phyloP scores from a whole-genome alignment of 225 moss, liverwort and hornwort genomes.

The Bryoerythrophyllum caledonicum region DNA sequence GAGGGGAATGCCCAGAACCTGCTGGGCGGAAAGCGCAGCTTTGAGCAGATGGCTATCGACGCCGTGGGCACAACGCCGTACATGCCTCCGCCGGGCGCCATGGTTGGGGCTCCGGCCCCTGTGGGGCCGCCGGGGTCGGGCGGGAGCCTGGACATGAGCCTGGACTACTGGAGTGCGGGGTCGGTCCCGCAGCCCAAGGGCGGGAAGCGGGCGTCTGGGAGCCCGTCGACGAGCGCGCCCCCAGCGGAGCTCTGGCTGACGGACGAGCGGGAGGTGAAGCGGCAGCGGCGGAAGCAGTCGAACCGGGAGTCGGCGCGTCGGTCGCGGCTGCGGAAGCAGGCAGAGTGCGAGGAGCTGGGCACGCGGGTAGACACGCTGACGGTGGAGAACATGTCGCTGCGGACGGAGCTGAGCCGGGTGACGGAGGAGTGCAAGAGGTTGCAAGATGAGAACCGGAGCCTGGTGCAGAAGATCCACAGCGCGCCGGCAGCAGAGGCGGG shows the following conservation, averaged over 20 bases:
- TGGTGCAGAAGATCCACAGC: slow-evolving; percentile 50
- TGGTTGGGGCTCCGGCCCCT: slow-evolving; percentile 25
- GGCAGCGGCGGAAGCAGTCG: slow-evolving; percentile 90
- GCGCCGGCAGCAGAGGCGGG: slow-evolving; percentile 27
- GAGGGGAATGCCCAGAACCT: slow-evolving; percentile 61
- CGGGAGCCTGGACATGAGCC: slow-evolving; percentile 67
- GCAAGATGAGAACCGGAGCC: slow-evolving; percentile 57
- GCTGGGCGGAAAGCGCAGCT: slow-evolving; percentile 50
- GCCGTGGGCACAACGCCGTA: slow-evolving; percentile 52
- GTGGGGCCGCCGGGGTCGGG: slow-evolving; percentile 52
- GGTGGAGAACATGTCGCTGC: slow-evolving; percentile 75
- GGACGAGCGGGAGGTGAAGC: slow-evolving; percentile 90
- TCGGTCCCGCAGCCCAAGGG: slow-evolving; percentile 51
- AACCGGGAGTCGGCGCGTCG: slow-evolving; percentile 91
- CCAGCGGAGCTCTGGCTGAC: slow-evolving; percentile 64
- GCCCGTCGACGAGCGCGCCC: slow-evolving; percentile 52
- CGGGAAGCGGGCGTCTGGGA: slow-evolving; percentile 53
- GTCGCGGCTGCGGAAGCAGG: slow-evolving; percentile 84
- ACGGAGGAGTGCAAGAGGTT: slow-evolving; percentile 87
- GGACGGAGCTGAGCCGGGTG: slow-evolving; percentile 65
- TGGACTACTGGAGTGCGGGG: slow-evolving; percentile 72
- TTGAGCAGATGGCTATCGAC: slow-evolving; percentile 67
- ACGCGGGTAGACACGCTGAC: slow-evolving; percentile 79
- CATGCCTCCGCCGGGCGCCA: slow-evolving; percentile 46
- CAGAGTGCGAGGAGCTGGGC: slow-evolving; percentile 89